Conservation (phyloP, 371 early-diverging fungal genomes). For the Thermomucor indicae-seudaticae region DNA sequence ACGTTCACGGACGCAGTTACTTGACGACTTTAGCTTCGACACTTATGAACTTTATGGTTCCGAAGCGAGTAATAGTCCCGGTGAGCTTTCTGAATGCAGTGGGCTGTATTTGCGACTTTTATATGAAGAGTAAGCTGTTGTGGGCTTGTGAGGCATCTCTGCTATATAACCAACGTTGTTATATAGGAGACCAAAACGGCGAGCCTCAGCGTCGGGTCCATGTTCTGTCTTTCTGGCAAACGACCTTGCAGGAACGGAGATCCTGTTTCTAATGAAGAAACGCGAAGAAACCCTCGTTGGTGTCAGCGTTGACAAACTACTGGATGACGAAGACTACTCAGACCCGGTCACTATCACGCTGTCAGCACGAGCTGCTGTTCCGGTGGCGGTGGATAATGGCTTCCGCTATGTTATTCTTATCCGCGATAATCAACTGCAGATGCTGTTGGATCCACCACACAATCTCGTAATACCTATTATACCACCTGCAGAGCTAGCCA, state of each 20-base stretch:
- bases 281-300: not conserved
- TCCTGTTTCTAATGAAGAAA: conserved; percentile 13
- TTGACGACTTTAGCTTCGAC: conserved; percentile 11
- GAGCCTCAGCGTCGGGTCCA: not conserved
- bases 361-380: conserved; percentile 8
- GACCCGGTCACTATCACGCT: conserved; percentile 1
- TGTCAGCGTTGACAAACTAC: conserved; percentile 1
- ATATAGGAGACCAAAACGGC: conserved; percentile 1
- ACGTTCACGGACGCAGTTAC: conserved; percentile 6
- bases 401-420: not conserved
- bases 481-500: no score
- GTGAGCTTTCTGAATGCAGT: conserved; percentile 3
- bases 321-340: not conserved
- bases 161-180: not conserved
- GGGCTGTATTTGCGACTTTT: not conserved
- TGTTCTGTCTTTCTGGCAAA: conserved; percentile 11
- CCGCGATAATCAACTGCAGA: conserved; percentile 2
- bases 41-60: conserved; percentile 9
- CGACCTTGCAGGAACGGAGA: conserved; percentile 4
- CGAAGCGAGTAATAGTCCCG: conserved; percentile 8
- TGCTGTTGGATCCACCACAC: conserved; percentile 1
- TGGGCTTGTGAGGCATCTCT: not conserved
- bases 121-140: conserved; percentile 4
- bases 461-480: no score
- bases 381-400: conserved; percentile 1